Base-by-base conservation (phyloP, 2,329 filamentous ascomycete species). In the Aureobasidium sp. region DNA sequence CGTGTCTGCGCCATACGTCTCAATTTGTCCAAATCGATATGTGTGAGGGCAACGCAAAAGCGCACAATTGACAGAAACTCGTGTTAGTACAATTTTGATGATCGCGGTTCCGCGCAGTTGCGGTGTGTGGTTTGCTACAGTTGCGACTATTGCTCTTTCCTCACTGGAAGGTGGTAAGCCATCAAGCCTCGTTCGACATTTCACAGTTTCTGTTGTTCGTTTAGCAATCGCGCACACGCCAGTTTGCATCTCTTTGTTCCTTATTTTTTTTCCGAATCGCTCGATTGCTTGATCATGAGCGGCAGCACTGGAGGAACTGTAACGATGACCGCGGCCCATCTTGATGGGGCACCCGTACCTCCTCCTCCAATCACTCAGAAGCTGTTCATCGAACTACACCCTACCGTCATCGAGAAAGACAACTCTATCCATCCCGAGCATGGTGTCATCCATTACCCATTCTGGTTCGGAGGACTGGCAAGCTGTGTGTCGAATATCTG, bases 371-470 rank as follows among this genome's bases (percentile, higher is more conserved):
- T 65, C 44, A 63, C 62, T 13, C 57, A 63, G 32, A 52, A 53
- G 15, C 51, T 65, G 5, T 59, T 65, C 20, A 60, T 65, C 27
- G 62, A 63, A 26, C 57, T 62, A 12, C 63, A 68, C 41, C 65
- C 66, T 27, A 37, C 61, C 13, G 64, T 66, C 13, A 48, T 67
- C 41, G 62, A 68, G 29, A 68, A 68, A 53, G 65, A 68, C 61
- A 68, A 67, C 27, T 68, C 66, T 1, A 68, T 68, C 20, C 65
- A 66, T 34, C 59, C 65, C n/a, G 62, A 67, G 43, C 66, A 67
- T 64, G 66, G 66, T 39, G 66, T 66, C 41, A 66, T 68, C 32
- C 66, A 68, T 34, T 68, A 68, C 44, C 66, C 66, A 32, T 67
- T 66, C 64, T 68, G 64, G 52, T 68, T 61, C 44, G 66, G 66